Evolutionary conservation across 768 basidiomycete species (phyloP).

Genomic region (Leccinum variicolor): DNA sequence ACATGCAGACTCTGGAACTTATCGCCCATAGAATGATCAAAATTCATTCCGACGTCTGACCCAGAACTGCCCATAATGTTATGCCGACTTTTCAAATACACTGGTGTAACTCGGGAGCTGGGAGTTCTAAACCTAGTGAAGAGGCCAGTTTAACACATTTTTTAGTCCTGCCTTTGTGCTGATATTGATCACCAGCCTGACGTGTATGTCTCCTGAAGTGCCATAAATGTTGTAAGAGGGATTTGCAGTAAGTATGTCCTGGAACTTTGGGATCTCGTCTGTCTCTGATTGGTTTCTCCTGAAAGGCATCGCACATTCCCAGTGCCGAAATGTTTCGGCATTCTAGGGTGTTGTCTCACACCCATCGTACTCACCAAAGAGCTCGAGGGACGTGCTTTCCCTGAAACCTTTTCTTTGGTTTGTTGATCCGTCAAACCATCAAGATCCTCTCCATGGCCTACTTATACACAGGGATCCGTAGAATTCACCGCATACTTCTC

Average conservation of each 20-base stretch:
- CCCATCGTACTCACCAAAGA: background rate
- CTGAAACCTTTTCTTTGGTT: background rate
- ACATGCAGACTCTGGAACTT: background rate
- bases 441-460: conserved; percentile 4
- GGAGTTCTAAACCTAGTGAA: no score
- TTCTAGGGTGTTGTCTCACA: background rate
- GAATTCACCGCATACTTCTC: background rate
- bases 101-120: no score
- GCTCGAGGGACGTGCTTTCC: no score
- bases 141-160: no score
- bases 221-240: no score
- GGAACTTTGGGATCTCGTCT: background rate
- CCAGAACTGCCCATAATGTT: no score
- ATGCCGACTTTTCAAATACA: background rate
- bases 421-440: background rate
- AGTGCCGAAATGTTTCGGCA: background rate
- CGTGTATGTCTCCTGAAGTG: no score
- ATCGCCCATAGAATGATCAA: background rate
- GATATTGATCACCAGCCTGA: no score
- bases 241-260: no score
- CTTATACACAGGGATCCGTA: conserved; percentile 7
- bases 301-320: background rate
- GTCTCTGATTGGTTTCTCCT: background rate
- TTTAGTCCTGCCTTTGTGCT: no score
- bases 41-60: background rate